Base-by-base conservation (phyloP, 1,284 basidiomycete genomes). In the Agaricales sp. region DNA sequence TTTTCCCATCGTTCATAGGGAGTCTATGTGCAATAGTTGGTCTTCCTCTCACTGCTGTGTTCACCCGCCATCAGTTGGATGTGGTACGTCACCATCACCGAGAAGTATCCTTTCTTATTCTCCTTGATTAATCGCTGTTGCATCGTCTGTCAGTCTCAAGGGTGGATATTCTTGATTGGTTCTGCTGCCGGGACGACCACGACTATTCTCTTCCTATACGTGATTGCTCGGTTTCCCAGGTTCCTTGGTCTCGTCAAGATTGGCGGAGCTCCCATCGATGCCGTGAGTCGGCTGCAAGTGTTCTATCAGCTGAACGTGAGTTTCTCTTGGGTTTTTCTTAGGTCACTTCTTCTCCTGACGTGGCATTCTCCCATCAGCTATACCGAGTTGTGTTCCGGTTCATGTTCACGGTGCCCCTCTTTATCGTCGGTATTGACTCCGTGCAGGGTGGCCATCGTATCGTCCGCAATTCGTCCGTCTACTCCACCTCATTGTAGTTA, bases 221-320 rank as follows among this genome's bases (percentile, higher is more conserved):
- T 87, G 20, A 70, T 87, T 20, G 67, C 66, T 50, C 70, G 73
- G 0, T 88, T 88, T 58, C 83, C 85, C 2, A 57, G 57, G 2
- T 88, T 88, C 63, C 74, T 88, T 46, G 67, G 68, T 23, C 70
- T 75, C 46, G 80, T 88, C 52, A 84, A 81, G 61, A 65, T 67
- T 2, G 83, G 81, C 52, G 81, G 85, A 13, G 85, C 81, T 1
- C 76, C 79, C 43, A 78, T 82, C 3, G 74, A 75, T 44, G 80
- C 87, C 3, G 80, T 88, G 45, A 71, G 84, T 14, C 69, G 85
- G 46, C 69, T 88, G 0, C 67, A 77, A 18, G 83, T 75, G 2
- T 87, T 86, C 59, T 85, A 81, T 59, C 74, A 82, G 50, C 66
- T 87, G n/a, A 87, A 88, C 57, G 85, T 87, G 50, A 53, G 83